Conservation (phyloP, 441 rosid genomes). For the Arabidopsis lyrata region DNA sequence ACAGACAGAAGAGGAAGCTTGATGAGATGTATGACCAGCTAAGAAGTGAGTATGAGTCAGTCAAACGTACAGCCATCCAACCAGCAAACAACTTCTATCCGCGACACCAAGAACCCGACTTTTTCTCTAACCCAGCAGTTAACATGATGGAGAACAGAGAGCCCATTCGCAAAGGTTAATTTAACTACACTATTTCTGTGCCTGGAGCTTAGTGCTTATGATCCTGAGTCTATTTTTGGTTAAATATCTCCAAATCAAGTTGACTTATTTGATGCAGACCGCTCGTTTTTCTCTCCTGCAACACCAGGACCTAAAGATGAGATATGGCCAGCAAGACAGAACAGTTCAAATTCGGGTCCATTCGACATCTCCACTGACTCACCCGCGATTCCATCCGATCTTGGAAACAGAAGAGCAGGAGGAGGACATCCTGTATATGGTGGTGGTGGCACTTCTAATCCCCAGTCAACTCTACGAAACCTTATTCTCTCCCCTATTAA, state of each 20-base stretch:
- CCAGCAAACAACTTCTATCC: constrained; percentile 72
- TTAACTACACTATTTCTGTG: constrained; percentile 28
- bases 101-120: constrained; percentile 70
- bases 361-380: constrained; percentile 71
- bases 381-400: constrained; percentile 64
- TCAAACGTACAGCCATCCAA: constrained; percentile 83
- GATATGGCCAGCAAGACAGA: constrained; percentile 87
- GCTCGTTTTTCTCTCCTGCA: constrained; percentile 79
- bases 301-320: constrained; percentile 96
- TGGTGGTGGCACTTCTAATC: constrained; percentile 57
- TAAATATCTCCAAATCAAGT: constrained; percentile 61
- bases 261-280: constrained; percentile 90
- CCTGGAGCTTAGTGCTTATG: constrained; percentile 22
- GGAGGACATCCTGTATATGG: constrained; percentile 55
- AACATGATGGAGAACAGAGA: constrained; percentile 76
- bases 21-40: constrained; percentile 98
- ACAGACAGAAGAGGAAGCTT: constrained; percentile 93
- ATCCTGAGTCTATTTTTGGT: constrained; percentile 41
- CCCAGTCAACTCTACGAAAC: constrained; percentile 81
- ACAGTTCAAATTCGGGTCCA: constrained; percentile 73
- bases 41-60: constrained; percentile 79
- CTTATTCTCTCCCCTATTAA: constrained; percentile 90
- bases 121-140: constrained; percentile 68
- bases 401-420: constrained; percentile 64
- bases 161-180: constrained; percentile 71